Percentiles rank a stretch among this genome's conserved stretches.
phyloP scores from a whole-genome alignment of 306 rosid genomes.

The Rosa persica region DNA sequence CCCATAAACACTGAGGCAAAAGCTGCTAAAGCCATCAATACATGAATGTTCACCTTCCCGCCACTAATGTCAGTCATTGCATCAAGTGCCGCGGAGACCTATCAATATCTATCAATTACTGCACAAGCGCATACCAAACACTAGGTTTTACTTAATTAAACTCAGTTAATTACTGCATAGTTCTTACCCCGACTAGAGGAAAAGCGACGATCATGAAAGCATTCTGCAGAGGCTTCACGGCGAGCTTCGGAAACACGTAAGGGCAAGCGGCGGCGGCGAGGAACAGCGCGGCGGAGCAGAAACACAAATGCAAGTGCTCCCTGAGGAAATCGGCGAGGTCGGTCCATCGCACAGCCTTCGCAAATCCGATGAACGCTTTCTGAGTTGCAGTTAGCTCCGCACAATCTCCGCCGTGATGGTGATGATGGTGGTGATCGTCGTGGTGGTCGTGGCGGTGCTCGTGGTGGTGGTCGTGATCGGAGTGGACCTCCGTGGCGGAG shows the following conservation, averaged over 20 bases:
- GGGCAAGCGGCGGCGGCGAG: conserved; percentile 86
- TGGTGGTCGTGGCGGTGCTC: conserved; percentile 22
- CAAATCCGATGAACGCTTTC: conserved; percentile 60
- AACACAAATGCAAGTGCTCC: conserved; percentile 85
- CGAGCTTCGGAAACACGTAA: conserved; percentile 60
- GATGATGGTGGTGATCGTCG: conserved; percentile 40
- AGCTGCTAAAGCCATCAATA: conserved; percentile 94
- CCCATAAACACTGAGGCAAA: conserved; percentile 93
- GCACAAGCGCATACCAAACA: neutral
- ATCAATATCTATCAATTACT: conserved; percentile 16
- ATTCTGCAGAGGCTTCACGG: conserved; percentile 67
- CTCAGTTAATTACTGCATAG: neutral
- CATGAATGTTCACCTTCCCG: conserved; percentile 94
- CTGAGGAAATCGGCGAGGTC: conserved; percentile 69
- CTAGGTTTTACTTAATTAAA: neutral
- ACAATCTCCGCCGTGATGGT: conserved; percentile 31
- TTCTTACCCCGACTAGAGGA: conserved; percentile 83
- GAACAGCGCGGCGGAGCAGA: conserved; percentile 67
- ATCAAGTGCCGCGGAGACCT: conserved; percentile 95
- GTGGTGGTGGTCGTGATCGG: conserved; percentile 30
- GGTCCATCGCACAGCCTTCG: conserved; percentile 75
- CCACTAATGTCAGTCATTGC: conserved; percentile 76
- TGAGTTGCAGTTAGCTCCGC: conserved; percentile 59
- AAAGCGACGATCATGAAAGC: conserved; percentile 65
- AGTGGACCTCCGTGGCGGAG: conserved; percentile 28